Conservation (phyloP, 1,139 yeast species). For the Taiozyma sp. region DNA sequence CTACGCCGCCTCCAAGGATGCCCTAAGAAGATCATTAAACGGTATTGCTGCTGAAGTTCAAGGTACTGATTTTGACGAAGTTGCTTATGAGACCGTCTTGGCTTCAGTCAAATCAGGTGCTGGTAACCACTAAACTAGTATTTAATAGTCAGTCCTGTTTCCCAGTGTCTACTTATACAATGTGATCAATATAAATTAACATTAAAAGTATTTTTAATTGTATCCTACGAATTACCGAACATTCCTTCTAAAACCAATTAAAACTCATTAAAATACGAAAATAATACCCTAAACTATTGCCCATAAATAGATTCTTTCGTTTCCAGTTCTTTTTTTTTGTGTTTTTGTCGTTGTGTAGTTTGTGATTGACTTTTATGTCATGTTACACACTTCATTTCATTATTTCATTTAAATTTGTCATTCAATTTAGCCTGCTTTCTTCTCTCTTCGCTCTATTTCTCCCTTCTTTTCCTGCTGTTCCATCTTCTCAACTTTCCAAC, state of each 20-base stretch:
- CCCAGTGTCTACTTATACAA: neutral
- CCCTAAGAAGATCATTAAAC: conserved; percentile 93
- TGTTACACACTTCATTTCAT: neutral
- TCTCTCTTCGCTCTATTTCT: neutral
- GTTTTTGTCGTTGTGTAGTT: neutral
- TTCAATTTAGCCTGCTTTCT: neutral
- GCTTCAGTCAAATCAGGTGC: conserved; percentile 84
- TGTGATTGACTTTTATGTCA: neutral
- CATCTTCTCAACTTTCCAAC: too few relatives aligned
- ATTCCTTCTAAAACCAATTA: neutral
- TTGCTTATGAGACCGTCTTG: conserved; percentile 86
- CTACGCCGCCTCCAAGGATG: conserved; percentile 95
- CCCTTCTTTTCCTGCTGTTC: neutral
- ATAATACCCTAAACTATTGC: neutral
- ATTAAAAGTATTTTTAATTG: neutral
- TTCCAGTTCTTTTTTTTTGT: neutral
- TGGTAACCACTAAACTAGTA: conserved; percentile 7
- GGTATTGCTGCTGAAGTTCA: conserved; percentile 94
- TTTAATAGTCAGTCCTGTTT: too few relatives aligned
- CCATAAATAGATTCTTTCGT: neutral
- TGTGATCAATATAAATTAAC: neutral
- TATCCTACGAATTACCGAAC: neutral
- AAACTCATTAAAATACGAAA: neutral
- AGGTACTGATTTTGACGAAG: conserved; percentile 98
- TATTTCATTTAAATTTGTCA: neutral